phyloP scores from a whole-genome alignment of 148 eudicot species.

The Limonium bicolor region DNA sequence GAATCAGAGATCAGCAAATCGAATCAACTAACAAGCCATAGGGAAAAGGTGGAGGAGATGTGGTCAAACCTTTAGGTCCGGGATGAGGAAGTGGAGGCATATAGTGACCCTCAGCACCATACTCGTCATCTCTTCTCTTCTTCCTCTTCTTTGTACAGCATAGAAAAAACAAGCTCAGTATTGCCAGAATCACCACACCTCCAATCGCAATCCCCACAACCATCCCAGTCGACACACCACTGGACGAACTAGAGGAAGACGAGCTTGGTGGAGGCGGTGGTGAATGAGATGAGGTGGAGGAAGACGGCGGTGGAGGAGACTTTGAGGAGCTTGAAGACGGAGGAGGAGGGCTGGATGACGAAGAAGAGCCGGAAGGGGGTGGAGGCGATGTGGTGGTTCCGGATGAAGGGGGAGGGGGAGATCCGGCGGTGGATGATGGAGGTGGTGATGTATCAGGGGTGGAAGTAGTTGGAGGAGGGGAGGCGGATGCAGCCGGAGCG shows the following conservation, averaged over 20 bases:
- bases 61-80: slow-evolving; percentile 1
- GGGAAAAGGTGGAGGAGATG: background rate
- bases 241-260: slow-evolving; percentile 7
- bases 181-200: background rate
- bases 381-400: background rate
- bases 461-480: background rate
- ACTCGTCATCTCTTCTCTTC: background rate
- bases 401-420: background rate
- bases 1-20: background rate
- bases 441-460: background rate
- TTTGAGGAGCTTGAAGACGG: background rate
- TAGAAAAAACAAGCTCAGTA: background rate
- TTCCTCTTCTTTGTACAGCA: slow-evolving; percentile 1
- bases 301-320: background rate
- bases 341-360: background rate
- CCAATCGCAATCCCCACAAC: slow-evolving; percentile 2
- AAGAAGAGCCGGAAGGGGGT: background rate
- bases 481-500: background rate
- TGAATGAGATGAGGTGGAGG: background rate
- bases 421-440: background rate
- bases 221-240: background rate
- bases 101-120: background rate
- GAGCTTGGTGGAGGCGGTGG: background rate
- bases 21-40: background rate
- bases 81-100: background rate